These are phyloP conservation scores for Pseudomassariella vexata DNA, from an alignment of 2,329 filamentous ascomycete species.

Conservation along the genomic window DNA sequence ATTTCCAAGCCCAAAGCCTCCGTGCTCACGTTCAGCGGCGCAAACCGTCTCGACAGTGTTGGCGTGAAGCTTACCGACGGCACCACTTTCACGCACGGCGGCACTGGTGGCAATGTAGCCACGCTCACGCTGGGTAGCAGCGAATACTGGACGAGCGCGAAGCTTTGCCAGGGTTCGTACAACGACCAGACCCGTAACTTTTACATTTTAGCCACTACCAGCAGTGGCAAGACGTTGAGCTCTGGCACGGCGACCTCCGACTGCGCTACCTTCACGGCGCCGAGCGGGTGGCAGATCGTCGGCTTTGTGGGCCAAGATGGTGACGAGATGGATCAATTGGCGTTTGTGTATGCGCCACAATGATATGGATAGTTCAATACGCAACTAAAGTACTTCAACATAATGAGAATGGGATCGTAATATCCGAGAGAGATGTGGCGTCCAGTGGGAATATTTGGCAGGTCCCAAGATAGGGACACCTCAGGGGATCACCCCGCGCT, in stretches of 20 bases:
- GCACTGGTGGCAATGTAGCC: conserved; percentile 38
- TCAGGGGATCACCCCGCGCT: too few species aligned
- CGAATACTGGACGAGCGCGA: conserved; percentile 43
- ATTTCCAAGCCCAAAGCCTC: conserved; percentile 26
- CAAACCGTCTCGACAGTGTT: conserved; percentile 43
- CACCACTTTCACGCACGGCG: conserved; percentile 44
- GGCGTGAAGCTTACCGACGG: conserved; percentile 42
- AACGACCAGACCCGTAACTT: conserved; percentile 44
- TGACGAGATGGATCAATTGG: conserved; percentile 51
- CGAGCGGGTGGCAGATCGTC: conserved; percentile 44
- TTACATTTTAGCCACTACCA: conserved; percentile 49
- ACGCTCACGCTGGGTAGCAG: conserved; percentile 36
- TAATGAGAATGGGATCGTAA: too few species aligned
- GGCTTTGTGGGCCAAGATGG: conserved; percentile 46
- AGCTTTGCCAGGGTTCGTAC: conserved; percentile 44
- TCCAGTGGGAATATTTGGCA: too few species aligned
- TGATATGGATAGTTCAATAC: too few species aligned
- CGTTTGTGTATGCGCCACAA: conserved; percentile 38
- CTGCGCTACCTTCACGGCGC: conserved; percentile 41
- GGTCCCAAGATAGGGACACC: too few species aligned
- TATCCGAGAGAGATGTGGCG: too few species aligned
- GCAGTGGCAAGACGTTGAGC: conserved; percentile 36
- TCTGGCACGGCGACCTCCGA: conserved; percentile 39
- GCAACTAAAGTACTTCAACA: too few species aligned
- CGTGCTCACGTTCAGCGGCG: conserved; percentile 40